A percentile compares a stretch with the other conserved stretches of the same genome.
phyloP scores from a whole-genome alignment of 2,329 filamentous ascomycete species.

The Daldinia sp. region DNA sequence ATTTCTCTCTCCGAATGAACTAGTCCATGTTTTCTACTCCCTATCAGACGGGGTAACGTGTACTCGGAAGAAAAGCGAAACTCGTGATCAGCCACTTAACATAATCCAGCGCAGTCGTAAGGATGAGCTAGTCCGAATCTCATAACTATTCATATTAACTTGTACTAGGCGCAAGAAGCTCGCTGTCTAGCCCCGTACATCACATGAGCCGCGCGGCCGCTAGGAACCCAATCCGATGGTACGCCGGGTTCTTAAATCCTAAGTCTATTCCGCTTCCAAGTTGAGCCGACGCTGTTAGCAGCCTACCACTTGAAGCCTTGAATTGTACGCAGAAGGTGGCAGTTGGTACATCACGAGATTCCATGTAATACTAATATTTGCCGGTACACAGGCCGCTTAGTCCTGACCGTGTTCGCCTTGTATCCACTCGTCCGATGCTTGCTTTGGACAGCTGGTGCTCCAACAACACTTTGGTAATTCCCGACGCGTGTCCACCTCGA shows the following conservation, averaged over 20 bases:
- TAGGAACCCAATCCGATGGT: slow-evolving; percentile 12
- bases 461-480: slow-evolving; percentile 1
- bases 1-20: neutral
- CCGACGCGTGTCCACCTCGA: slow-evolving; percentile 5
- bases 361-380: slow-evolving; percentile 16
- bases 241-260: slow-evolving; percentile 3
- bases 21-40: neutral
- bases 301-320: neutral
- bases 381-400: slow-evolving; percentile 24
- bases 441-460: slow-evolving; percentile 2
- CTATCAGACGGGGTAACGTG: neutral
- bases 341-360: slow-evolving; percentile 24
- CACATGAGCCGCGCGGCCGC: slow-evolving; percentile 13
- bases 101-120: neutral
- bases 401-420: slow-evolving; percentile 13
- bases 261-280: slow-evolving; percentile 16
- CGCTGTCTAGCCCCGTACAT: neutral
- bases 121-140: neutral
- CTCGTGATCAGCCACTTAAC: neutral
- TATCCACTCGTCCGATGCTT: slow-evolving; percentile 13
- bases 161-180: neutral
- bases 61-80: neutral
- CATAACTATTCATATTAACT: neutral
- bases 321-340: slow-evolving; percentile 13
- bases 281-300: slow-evolving; percentile 1